phyloP scores from a whole-genome alignment of 169 alveolate genomes.

The Miamiensis avidus region DNA sequence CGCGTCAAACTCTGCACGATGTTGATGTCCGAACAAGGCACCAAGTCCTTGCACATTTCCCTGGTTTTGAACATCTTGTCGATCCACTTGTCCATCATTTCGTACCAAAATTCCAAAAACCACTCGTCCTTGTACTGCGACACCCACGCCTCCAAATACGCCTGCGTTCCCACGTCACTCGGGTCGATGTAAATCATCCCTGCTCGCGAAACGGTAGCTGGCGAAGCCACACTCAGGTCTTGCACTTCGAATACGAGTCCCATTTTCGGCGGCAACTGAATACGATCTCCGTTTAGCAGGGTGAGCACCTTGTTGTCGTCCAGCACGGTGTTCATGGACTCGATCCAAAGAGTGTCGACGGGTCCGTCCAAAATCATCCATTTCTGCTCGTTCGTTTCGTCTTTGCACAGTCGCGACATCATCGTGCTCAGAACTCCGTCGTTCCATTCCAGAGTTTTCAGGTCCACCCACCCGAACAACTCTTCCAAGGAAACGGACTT shows the following conservation, averaged over 20 bases:
- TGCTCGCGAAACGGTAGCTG: slow-evolving; percentile 90
- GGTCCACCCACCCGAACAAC: slow-evolving; percentile 83
- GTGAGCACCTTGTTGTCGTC: slow-evolving; percentile 87
- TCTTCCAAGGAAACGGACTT: slow-evolving; percentile 84
- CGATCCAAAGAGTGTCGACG: slow-evolving; percentile 91
- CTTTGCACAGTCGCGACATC: slow-evolving; percentile 76
- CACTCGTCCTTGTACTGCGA: slow-evolving; percentile 69
- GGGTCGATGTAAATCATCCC: slow-evolving; percentile 93
- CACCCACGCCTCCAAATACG: slow-evolving; percentile 87
- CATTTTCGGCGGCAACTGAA: slow-evolving; percentile 87
- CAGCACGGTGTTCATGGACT: slow-evolving; percentile 88
- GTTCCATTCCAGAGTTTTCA: slow-evolving; percentile 87
- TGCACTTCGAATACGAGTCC: slow-evolving; percentile 88
- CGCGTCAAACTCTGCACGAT: slow-evolving; percentile 83
- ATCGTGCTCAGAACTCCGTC: slow-evolving; percentile 86
- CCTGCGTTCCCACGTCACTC: slow-evolving; percentile 86
- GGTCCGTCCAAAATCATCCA: slow-evolving; percentile 93
- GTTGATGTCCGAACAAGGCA: slow-evolving; percentile 85
- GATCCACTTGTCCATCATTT: slow-evolving; percentile 82
- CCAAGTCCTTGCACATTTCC: slow-evolving; percentile 82
- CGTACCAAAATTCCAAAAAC: slow-evolving; percentile 68
- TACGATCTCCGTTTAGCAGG: slow-evolving; percentile 87
- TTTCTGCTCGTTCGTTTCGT: slow-evolving; percentile 76
- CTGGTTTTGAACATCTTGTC: slow-evolving; percentile 75
- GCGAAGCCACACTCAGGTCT: slow-evolving; percentile 85